Evolutionary conservation across 805 yeast genomes (phyloP).

Genomic region (Lipomyces lipofer): DNA sequence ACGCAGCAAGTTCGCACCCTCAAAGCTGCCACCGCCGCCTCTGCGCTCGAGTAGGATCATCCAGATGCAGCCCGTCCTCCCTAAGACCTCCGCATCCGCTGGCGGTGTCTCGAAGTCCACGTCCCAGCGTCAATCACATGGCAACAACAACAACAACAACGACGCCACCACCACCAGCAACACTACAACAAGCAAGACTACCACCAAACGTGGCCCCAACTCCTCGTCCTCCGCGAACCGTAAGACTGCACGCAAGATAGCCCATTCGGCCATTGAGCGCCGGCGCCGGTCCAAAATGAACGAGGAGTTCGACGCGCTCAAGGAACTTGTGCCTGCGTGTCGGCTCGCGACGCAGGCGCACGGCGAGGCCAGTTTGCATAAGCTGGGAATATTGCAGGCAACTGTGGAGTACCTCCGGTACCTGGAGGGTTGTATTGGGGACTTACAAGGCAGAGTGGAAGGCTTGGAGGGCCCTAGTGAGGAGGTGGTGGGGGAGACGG

Average conservation of each 20-base stretch:
- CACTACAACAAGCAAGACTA: not conserved
- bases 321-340: slow-evolving; percentile 77
- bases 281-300: slow-evolving; percentile 76
- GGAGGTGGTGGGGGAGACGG: not conserved
- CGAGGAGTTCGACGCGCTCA: slow-evolving; percentile 78
- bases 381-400: slow-evolving; percentile 76
- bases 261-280: slow-evolving; percentile 79
- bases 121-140: not conserved
- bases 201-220: slow-evolving; percentile 12
- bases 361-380: slow-evolving; percentile 67
- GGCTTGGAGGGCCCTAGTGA: slow-evolving; percentile 10
- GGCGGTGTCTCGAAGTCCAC: no score
- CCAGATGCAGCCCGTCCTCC: slow-evolving; percentile 30
- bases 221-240: slow-evolving; percentile 27
- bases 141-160: not conserved
- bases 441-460: slow-evolving; percentile 23
- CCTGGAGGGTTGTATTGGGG: slow-evolving; percentile 46
- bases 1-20: slow-evolving; percentile 6
- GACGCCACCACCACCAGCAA: not conserved
- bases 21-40: slow-evolving; percentile 30
- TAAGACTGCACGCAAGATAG: slow-evolving; percentile 52
- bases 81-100: slow-evolving; percentile 24
- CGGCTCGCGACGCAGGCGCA: slow-evolving; percentile 46
- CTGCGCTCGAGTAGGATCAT: slow-evolving; percentile 29
- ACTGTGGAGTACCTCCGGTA: slow-evolving; percentile 78